phyloP scores from a whole-genome alignment of 1,284 basidiomycete genomes.

The Ganoderma sinense region DNA sequence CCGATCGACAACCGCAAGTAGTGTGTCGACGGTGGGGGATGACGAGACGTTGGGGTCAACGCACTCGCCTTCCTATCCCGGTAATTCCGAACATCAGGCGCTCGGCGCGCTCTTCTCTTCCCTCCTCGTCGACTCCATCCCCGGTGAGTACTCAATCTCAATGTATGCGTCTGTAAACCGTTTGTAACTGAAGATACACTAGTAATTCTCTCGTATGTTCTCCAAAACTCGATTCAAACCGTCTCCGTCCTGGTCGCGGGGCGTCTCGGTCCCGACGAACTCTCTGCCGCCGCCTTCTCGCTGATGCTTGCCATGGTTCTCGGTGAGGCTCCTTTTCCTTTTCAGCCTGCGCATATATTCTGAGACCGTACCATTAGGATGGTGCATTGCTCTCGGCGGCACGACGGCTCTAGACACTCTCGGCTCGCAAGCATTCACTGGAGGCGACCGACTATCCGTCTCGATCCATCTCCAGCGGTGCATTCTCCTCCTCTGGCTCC shows the following conservation, averaged over 20 bases:
- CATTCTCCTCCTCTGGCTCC: conserved; percentile 63
- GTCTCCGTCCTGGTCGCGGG: conserved; percentile 68
- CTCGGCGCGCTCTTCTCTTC: conserved; percentile 52
- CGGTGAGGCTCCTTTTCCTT: conserved; percentile 54
- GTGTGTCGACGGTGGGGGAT: conserved; percentile 23
- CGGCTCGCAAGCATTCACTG: conserved; percentile 79
- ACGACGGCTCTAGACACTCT: conserved; percentile 81
- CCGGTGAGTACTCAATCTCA: conserved; percentile 46
- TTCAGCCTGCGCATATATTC: neutral
- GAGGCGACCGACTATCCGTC: conserved; percentile 59
- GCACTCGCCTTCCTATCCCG: conserved; percentile 28
- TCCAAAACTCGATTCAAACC: conserved; percentile 79
- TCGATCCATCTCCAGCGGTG: conserved; percentile 77
- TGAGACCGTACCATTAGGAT: conserved; percentile 51
- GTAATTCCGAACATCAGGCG: conserved; percentile 31
- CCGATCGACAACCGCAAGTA: conserved; percentile 16
- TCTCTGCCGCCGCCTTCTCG: conserved; percentile 75
- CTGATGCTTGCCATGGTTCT: conserved; percentile 77
- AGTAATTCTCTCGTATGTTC: conserved; percentile 57
- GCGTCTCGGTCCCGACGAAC: conserved; percentile 69
- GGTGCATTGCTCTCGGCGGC: conserved; percentile 79
- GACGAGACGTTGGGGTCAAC: conserved; percentile 25
- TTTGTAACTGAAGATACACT: neutral
- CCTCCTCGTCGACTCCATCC: conserved; percentile 61
- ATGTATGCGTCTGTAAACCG: neutral